Conservation (phyloP, 2,329 filamentous ascomycete genomes). For the Talaromyces sp. region DNA sequence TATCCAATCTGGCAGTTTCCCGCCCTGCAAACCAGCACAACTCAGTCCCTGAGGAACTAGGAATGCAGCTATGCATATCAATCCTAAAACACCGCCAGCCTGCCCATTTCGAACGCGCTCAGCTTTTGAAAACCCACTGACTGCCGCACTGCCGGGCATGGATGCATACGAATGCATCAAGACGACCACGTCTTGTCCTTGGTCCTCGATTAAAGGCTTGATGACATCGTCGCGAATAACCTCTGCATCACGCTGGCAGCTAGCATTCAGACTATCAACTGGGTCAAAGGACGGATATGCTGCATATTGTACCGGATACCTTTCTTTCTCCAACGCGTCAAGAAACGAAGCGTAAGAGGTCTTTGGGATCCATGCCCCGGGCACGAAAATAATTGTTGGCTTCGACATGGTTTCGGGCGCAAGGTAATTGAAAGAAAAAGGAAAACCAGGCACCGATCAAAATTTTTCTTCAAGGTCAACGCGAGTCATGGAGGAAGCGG, state of each 20-base stretch:
- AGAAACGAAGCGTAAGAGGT: conserved; percentile 27
- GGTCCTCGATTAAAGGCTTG: conserved; percentile 15
- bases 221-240: conserved; percentile 18
- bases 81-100: conserved; percentile 23
- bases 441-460: background rate
- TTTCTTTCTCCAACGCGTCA: conserved; percentile 21
- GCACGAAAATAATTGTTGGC: conserved; percentile 29
- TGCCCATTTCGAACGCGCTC: conserved; percentile 21
- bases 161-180: conserved; percentile 29
- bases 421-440: background rate
- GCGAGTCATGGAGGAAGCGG: too few species aligned
- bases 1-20: conserved; percentile 19
- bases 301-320: conserved; percentile 25
- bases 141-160: conserved; percentile 23
- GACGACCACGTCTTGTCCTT: conserved; percentile 21
- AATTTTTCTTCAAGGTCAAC: too few species aligned
- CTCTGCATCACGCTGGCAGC: conserved; percentile 27
- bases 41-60: conserved; percentile 29
- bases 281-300: conserved; percentile 21
- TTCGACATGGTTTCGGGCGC: background rate
- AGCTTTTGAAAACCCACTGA: conserved; percentile 17
- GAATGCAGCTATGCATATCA: conserved; percentile 30
- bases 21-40: conserved; percentile 18
- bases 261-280: conserved; percentile 18
- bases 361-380: conserved; percentile 36